Base-by-base conservation (phyloP, 164 flowering plant species). In the Annona cherimola region DNA sequence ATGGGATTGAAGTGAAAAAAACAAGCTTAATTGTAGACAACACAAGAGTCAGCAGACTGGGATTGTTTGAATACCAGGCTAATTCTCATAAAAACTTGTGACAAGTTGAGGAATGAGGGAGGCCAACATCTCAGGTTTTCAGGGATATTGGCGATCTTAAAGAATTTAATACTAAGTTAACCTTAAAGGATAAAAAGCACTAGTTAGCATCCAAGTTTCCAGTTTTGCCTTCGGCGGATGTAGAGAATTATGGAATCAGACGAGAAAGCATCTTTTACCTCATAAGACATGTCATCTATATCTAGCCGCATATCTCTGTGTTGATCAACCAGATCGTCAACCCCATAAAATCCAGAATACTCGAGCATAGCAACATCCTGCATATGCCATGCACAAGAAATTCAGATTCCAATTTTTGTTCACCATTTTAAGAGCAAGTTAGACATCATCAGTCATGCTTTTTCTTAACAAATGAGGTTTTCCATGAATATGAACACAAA, bases 231-330 rank as follows among this genome's bases (percentile, higher is more conserved):
- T 16, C 57, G 0, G 57, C 18, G 14, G 3, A 50, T 8, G 57
- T 12, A 50, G 14, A 3, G 14, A 50, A 9, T 5, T 16, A 50
- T 50, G 14, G 57, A 50, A 50, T 50, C 9, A 50, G 14, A 50
- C 2, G 9, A 2, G 14, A 50, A 11, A 50, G 57, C 57, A 11
- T 50, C 57, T 40, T 64, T 20, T 81, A 89, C 99, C 93, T 95
- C 99, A 76, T 95, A 93, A 43, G 98, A 87, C 99, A 93, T 95
- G 79, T 89, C 86, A 75, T 95, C 98, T 74, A 93, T 87, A 75
- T 96, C 97, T 87, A 96, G 70, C 45, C 98, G 90, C 95, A 96
- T 83, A 69, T 89, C 98, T 71, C 90, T 82, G 75, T 90, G 95
- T 67, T 80, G 87, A 71, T 95, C 98, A 75, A 70, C 41, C 3